Base-by-base conservation (phyloP, 176 grass and related monocot genomes). In the Triticum turgidum region DNA sequence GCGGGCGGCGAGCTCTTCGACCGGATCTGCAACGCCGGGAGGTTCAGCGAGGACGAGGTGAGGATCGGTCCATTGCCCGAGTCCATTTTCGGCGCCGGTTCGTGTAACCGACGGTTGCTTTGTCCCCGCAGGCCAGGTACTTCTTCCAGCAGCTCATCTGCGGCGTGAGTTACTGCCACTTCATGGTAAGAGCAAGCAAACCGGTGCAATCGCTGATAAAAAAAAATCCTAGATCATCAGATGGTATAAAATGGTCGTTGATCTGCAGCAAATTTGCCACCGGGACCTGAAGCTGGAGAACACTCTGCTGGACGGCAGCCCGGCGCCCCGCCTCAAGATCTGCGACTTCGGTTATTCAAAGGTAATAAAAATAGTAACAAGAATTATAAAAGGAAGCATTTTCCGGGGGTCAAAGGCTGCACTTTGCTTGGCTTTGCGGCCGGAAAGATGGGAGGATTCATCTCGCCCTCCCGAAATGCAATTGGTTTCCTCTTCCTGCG, bases 261-360 rank as follows among this genome's bases (percentile, higher is more conserved):
- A 17, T 74, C 73, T 37, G 83, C 87, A 94, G 93, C 90, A 94
- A 92, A 92, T 95, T 65, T 95, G 93, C 38, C 93, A 95, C 65
- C 83, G 90, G 1, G 93, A 95, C 75, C 9, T 95, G 80, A 95
- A 95, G 81, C 80, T 95, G 83, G 93, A 95, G 93, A 95, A 95
- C 88, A 92, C 93, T 2, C 88, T 95, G 51, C 85, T 95, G 59
- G 93, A 92, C 32, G 93, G 90, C 65, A 95, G 74, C 86, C 88
- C 93, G 37, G 90, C 90, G 37, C 90, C 93, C 13, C 88, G 90
- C 63, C 90, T 95, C 80, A 95, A 95, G 90, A 95, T 95, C 83
- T 95, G 93, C 86, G 93, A 95, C 80, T 95, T 92, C 45, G 93
- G 93, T 32, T 95, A 95, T 83, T 95, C 93, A 77, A 95, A 95